Percentiles rank a stretch among this genome's conserved stretches.
These are phyloP conservation scores for Globisporangium cystogenes DNA, from an alignment of 352 stramenopile genomes.

Conservation along the genomic window DNA sequence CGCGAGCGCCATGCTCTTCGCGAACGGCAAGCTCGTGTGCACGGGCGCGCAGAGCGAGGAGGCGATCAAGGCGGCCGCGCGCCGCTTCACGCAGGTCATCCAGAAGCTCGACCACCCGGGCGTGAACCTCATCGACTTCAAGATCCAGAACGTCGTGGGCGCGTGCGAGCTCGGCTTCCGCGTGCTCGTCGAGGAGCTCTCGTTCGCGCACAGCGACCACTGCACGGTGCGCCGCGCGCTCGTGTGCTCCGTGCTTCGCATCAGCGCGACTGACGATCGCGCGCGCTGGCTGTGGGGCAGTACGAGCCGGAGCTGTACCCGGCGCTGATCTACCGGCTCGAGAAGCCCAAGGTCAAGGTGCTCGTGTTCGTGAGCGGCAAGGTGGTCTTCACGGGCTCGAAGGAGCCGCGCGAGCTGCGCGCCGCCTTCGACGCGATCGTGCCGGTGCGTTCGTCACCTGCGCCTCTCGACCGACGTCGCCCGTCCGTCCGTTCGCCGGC, in stretches of 20 bases:
- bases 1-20: constrained; percentile 79
- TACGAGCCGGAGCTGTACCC: constrained; percentile 99
- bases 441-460: constrained; percentile 56
- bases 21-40: constrained; percentile 80
- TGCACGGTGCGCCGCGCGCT: constrained; percentile 42
- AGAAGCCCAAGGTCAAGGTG: constrained; percentile 96
- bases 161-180: constrained; percentile 66
- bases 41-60: constrained; percentile 71
- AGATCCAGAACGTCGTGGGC: constrained; percentile 83
- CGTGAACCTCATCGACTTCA: constrained; percentile 86
- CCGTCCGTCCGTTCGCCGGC: too few species aligned
- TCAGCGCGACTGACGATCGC: background rate
- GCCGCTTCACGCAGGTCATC: constrained; percentile 80
- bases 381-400: constrained; percentile 96
- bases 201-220: constrained; percentile 65
- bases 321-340: constrained; percentile 97
- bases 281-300: constrained; percentile 12
- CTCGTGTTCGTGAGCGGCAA: constrained; percentile 99
- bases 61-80: constrained; percentile 64
- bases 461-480: too few species aligned
- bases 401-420: constrained; percentile 72
- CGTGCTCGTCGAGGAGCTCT: constrained; percentile 77
- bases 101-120: constrained; percentile 83
- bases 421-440: constrained; percentile 82
- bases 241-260: background rate